phyloP scores from a whole-genome alignment of 208 protist species.

The Endotrypanum monterogeii region DNA sequence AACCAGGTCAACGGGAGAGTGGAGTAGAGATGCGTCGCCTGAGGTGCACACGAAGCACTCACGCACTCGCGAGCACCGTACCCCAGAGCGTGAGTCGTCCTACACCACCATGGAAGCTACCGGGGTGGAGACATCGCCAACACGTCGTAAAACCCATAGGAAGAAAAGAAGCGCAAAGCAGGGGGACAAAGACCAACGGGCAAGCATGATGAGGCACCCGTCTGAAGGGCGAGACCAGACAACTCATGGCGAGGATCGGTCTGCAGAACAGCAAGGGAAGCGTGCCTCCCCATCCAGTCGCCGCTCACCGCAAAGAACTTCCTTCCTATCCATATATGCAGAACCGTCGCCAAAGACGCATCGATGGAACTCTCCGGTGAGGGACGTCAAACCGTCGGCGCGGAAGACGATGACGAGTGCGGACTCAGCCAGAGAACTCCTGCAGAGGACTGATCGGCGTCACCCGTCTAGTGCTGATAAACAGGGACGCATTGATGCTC shows the following conservation, averaged over 20 bases:
- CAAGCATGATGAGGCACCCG: not conserved
- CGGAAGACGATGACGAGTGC: constrained; percentile 1
- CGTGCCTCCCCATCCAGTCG: not conserved
- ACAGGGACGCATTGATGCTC: not conserved
- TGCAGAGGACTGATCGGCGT: not conserved
- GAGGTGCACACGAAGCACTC: not conserved
- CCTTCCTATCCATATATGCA: not conserved
- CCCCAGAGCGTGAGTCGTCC: not conserved
- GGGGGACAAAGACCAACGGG: constrained; percentile 1
- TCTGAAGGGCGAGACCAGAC: not conserved
- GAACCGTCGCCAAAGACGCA: not conserved
- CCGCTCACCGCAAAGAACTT: constrained; percentile 5
- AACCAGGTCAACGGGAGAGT: not conserved
- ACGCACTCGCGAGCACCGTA: not conserved
- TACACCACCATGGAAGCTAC: not conserved
- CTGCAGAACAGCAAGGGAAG: not conserved
- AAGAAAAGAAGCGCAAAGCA: not conserved
- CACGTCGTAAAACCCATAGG: constrained; percentile 9
- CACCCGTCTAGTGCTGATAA: not conserved
- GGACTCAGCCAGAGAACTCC: not conserved
- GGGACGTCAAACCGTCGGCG: not conserved
- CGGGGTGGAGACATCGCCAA: not conserved
- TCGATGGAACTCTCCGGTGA: not conserved
- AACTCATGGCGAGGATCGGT: not conserved
- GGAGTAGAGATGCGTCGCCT: not conserved